phyloP scores from a whole-genome alignment of 352 stramenopile genomes.

The Globisporangium radiosum region DNA sequence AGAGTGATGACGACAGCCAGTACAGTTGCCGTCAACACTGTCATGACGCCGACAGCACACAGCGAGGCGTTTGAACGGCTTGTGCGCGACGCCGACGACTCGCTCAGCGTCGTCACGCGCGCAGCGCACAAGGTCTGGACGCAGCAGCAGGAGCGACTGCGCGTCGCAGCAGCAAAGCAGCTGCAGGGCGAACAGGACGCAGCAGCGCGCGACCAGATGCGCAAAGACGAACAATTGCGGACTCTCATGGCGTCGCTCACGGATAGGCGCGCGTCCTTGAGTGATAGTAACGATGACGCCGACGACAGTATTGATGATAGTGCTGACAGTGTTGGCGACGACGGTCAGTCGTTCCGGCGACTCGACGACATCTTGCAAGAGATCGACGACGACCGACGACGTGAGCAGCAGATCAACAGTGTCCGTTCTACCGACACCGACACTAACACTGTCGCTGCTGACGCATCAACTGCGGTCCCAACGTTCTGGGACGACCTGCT shows the following conservation, averaged over 20 bases:
- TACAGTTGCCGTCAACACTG: not conserved
- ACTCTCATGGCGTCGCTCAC: constrained; percentile 25
- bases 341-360: constrained; percentile 2
- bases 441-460: not conserved
- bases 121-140: constrained; percentile 41
- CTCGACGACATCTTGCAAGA: constrained; percentile 47
- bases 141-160: constrained; percentile 29
- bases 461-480: not conserved
- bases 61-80: constrained; percentile 32
- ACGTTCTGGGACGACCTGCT: constrained; percentile 15
- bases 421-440: not conserved
- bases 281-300: constrained; percentile 4
- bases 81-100: constrained; percentile 55
- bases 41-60: not conserved
- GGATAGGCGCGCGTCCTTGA: not conserved
- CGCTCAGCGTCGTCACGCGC: constrained; percentile 63
- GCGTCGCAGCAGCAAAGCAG: constrained; percentile 2
- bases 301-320: constrained; percentile 2
- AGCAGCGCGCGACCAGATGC: constrained; percentile 1
- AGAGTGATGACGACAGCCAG: not conserved
- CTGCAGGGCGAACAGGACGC: constrained; percentile 4
- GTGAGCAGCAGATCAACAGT: not conserved
- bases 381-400: constrained; percentile 24
- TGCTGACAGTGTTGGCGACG: not conserved
- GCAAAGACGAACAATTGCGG: constrained; percentile 17